Conservation (phyloP, 306 rosid species). For the Trichosanthes cucumerina region DNA sequence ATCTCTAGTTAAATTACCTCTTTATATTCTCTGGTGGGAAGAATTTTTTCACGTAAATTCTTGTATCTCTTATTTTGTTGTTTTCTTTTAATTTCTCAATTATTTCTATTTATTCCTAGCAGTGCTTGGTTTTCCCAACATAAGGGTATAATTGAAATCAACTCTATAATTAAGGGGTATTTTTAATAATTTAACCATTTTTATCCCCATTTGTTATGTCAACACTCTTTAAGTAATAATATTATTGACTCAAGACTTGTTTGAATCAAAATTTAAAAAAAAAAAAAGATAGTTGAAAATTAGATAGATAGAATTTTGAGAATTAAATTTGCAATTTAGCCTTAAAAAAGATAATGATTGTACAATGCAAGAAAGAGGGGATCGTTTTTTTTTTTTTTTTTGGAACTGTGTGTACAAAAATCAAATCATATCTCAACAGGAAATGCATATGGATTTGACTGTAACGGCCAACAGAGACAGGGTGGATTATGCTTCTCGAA, state of each 20-base stretch:
- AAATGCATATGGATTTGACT: background rate
- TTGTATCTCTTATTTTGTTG: too few species aligned
- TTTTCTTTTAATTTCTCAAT: too few species aligned
- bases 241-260: too few species aligned
- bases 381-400: background rate
- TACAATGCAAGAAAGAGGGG: background rate
- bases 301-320: background rate
- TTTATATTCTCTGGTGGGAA: too few species aligned
- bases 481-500: background rate
- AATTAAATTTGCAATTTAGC: background rate
- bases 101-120: too few species aligned
- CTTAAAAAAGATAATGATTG: background rate
- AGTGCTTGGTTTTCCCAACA: too few species aligned
- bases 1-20: too few species aligned
- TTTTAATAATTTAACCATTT: too few species aligned
- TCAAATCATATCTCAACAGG: background rate
- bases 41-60: too few species aligned
- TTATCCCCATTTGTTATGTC: background rate
- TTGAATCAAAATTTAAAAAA: background rate
- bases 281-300: background rate
- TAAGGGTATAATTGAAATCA: too few species aligned
- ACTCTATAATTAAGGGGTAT: too few species aligned
- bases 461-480: background rate
- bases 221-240: background rate
- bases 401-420: background rate